Base-by-base conservation (phyloP, 1,284 basidiomycete genomes). In the Apiotrichum brassicae region DNA sequence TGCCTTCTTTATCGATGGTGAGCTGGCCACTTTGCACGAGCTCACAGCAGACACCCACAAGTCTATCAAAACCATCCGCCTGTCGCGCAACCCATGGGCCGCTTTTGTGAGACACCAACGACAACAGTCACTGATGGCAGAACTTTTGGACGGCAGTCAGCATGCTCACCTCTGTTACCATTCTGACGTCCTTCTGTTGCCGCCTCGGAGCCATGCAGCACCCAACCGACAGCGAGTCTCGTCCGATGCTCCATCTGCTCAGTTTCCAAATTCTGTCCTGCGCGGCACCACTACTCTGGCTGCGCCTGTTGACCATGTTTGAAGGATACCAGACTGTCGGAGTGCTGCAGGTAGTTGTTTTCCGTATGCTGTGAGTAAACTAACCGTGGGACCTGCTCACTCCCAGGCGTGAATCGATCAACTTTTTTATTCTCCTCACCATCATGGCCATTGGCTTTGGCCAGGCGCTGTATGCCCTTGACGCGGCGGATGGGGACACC, bases 201-300 rank as follows among this genome's bases (percentile, higher is more conserved):
- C 86, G 92, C 32, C 61, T 92, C 3, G 71, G 77, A 4, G 85
- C 89, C 23, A 65, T 88, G 13, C 65, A 61, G 6, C 57, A 72
- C 14, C 76, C 69, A 3, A 75, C 77, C 16, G 64, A 74, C 68
- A 57, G 68, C 18, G 51, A 64, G 3, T 53, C 63, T 62, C 69
- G 14, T 49, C 74, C 65, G 20, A 11, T 68, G 52, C 36, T 71
- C 76, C 81, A 83, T 45, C 68, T 87, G n/a, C 76, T 71, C 53
- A 89, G 87, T 68, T 94, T 93, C 74, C 88, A 91, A 65, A 79
- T 88, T 22, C 73, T 94, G 30, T 87, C 87, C 74, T 89, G 85
- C 65, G 88, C 85, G 4, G 81, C 87, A 2, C 89, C 89, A 0
- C 77, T 93, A 37, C 85, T 92, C 43, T 93, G 88, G 87, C 88